Conservation (phyloP, 2,329 filamentous ascomycete genomes). For the Arthrobotrys iridis region DNA sequence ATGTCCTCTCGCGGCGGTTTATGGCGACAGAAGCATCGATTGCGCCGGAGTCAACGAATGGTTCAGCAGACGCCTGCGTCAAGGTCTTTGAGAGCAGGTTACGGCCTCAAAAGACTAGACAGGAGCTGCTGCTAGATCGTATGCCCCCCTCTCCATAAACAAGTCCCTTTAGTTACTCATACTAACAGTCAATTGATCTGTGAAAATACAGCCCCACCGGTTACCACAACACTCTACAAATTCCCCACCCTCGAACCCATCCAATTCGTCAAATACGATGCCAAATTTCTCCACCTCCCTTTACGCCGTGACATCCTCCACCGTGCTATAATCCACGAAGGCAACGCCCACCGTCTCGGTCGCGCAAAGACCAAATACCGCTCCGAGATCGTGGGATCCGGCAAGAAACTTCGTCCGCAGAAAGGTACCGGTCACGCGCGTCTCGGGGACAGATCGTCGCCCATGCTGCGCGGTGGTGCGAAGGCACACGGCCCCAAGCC, state of each 20-base stretch:
- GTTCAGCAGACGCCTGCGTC: constrained; percentile 7
- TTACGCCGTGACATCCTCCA: constrained; percentile 91
- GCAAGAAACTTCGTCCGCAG: constrained; percentile 82
- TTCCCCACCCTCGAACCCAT: constrained; percentile 90
- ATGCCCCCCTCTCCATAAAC: background rate
- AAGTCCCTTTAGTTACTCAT: background rate
- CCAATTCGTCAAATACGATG: constrained; percentile 78
- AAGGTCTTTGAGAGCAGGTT: constrained; percentile 39
- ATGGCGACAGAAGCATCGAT: constrained; percentile 42
- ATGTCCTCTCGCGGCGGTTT: constrained; percentile 41
- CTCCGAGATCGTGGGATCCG: constrained; percentile 82
- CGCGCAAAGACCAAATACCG: constrained; percentile 85
- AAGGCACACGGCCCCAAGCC: constrained; percentile 90
- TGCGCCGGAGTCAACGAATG: constrained; percentile 15
- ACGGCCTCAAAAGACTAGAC: constrained; percentile 13
- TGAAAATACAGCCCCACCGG: constrained; percentile 59
- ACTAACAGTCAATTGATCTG: background rate
- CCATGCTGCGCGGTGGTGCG: constrained; percentile 83
- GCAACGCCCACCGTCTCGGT: constrained; percentile 85
- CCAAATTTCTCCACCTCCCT: constrained; percentile 85
- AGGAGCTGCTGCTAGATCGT: constrained; percentile 42
- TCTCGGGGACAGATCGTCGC: constrained; percentile 81
- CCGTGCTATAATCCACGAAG: constrained; percentile 90
- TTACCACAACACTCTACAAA: constrained; percentile 84
- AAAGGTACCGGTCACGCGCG: constrained; percentile 87